Conservation (phyloP, 2,329 filamentous ascomycete genomes). For the Hypoxylon sp. region DNA sequence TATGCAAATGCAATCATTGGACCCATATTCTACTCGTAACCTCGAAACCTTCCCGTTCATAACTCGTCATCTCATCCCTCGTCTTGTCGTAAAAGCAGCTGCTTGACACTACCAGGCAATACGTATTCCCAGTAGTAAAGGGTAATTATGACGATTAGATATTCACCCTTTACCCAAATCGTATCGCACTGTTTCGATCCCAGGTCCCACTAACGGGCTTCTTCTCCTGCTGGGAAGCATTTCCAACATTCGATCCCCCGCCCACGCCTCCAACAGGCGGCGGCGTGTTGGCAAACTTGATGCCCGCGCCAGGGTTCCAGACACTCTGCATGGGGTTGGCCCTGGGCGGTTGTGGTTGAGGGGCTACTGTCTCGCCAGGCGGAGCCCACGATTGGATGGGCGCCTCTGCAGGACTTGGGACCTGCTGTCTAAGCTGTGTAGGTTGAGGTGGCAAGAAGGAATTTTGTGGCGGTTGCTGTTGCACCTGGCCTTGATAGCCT, state of each 20-base stretch:
- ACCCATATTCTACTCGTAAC: too few relatives aligned
- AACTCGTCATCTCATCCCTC: too few relatives aligned
- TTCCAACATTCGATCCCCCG: slow-evolving; percentile 24
- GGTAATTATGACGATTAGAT: too few relatives aligned
- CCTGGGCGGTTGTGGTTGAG: slow-evolving; percentile 54
- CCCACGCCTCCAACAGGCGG: slow-evolving; percentile 13
- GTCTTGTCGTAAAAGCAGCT: too few relatives aligned
- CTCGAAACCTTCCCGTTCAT: too few relatives aligned
- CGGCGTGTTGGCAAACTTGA: slow-evolving; percentile 71
- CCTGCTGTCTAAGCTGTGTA: slow-evolving; percentile 29
- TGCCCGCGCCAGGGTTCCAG: slow-evolving; percentile 84
- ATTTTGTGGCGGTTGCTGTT: slow-evolving; percentile 35
- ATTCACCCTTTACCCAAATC: slow-evolving; percentile 50
- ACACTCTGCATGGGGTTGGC: slow-evolving; percentile 58
- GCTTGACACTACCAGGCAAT: too few relatives aligned
- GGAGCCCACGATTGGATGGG: slow-evolving; percentile 65
- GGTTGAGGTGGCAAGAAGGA: slow-evolving; percentile 21
- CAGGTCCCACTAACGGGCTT: slow-evolving; percentile 56
- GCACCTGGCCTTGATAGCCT: slow-evolving; percentile 18
- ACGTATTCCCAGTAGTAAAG: too few relatives aligned
- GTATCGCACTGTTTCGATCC: slow-evolving; percentile 67
- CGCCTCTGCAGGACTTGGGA: slow-evolving; percentile 52
- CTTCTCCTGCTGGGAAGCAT: slow-evolving; percentile 40
- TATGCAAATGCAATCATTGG: too few relatives aligned
- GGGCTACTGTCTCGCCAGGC: slow-evolving; percentile 59